Conservation (phyloP, 768 basidiomycete species). For the Tulasnella sp. region DNA sequence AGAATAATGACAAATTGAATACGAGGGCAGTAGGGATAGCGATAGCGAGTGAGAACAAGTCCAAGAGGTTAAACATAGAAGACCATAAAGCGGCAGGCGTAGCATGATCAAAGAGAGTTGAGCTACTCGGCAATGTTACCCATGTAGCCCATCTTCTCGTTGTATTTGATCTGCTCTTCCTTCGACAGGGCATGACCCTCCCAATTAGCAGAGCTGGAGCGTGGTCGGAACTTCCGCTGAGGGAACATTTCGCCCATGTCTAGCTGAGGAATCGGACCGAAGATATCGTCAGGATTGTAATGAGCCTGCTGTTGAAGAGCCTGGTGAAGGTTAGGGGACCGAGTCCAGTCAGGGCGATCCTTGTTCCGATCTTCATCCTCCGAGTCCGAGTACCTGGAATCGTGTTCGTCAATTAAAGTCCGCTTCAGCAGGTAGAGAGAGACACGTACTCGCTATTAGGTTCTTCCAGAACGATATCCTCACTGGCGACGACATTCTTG, state of each 20-base stretch:
- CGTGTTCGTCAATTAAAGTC: slow-evolving; percentile 3
- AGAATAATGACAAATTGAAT: neutral
- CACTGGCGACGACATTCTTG: slow-evolving; percentile 40
- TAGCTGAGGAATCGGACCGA: slow-evolving; percentile 76
- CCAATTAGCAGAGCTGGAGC: slow-evolving; percentile 96
- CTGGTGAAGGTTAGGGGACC: slow-evolving; percentile 73
- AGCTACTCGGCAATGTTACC: neutral
- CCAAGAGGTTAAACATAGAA: neutral
- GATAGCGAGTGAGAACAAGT: neutral
- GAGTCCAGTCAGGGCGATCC: slow-evolving; percentile 78
- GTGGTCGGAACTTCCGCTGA: slow-evolving; percentile 68
- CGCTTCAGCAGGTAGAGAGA: neutral
- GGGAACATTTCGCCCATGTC: slow-evolving; percentile 90
- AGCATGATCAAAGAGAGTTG: neutral
- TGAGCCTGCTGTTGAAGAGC: slow-evolving; percentile 72
- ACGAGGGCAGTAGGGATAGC: neutral
- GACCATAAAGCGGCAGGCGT: neutral
- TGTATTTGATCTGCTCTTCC: neutral
- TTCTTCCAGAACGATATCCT: slow-evolving; percentile 86
- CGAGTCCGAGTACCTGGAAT: slow-evolving; percentile 69
- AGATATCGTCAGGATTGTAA: slow-evolving; percentile 88
- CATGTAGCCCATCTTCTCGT: neutral
- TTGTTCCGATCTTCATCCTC: slow-evolving; percentile 82
- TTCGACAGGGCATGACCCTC: slow-evolving; percentile 33
- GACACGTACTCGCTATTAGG: slow-evolving; percentile 67